A percentile compares a stretch with the other conserved stretches of the same genome.
Conservation (phyloP, 331 rosid genomes). For the Pyrus hybrid region DNA sequence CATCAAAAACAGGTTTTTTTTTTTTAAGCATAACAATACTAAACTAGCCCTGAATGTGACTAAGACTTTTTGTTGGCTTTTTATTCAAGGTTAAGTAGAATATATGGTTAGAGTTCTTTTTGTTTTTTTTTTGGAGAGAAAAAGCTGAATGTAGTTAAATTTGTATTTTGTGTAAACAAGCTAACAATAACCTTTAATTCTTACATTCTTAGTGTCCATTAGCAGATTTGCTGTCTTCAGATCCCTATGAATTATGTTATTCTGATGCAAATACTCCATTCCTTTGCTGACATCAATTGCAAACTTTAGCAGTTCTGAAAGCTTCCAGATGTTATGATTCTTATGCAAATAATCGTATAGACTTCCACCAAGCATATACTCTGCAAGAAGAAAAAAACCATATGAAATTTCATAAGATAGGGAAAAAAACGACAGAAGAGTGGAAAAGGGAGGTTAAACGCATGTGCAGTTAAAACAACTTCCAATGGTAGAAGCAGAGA, state of each 20-base stretch:
- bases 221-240: constrained; percentile 96
- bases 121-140: too few species aligned
- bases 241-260: too few species aligned
- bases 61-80: too few species aligned
- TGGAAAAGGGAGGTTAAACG: neutral
- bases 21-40: too few species aligned
- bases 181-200: constrained; percentile 23
- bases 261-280: constrained; percentile 91
- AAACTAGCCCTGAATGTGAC: too few species aligned
- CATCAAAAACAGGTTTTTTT: too few species aligned
- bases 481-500: neutral
- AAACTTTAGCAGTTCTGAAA: constrained; percentile 65
- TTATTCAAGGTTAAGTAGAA: too few species aligned
- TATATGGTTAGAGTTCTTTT: too few species aligned
- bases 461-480: neutral
- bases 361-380: constrained; percentile 98
- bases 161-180: too few species aligned
- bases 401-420: neutral
- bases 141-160: too few species aligned
- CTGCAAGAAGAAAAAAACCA: constrained; percentile 35
- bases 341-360: constrained; percentile 94
- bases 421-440: constrained; percentile 4
- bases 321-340: constrained; percentile 66
- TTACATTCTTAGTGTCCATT: constrained; percentile 78
- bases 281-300: constrained; percentile 92